Evolutionary conservation across 768 basidiomycete species (phyloP), one percentile per base, ranked within the genome.

Genomic region (Auricularia cornea): DNA sequence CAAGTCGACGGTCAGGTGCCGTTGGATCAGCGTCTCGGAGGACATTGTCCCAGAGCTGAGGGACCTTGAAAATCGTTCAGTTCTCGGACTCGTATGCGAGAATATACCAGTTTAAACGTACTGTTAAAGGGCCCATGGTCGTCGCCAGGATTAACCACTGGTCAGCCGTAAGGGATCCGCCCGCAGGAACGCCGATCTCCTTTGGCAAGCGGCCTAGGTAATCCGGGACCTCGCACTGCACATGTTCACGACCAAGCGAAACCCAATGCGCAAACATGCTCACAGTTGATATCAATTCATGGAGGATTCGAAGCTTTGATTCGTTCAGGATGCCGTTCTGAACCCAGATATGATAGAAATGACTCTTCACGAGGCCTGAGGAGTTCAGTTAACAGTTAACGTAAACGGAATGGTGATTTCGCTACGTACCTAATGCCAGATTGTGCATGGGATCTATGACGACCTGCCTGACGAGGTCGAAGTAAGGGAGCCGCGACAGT

Each of bases 361-460:
- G 44, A 6, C 12, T 48, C 20, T 48, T 48, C 11, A 48, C 44
- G 18, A 48, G 44, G 6, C 44, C 44, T 48, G 23, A n/a, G n/a
- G n/a, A n/a, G n/a, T n/a, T n/a, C n/a, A n/a, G n/a, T n/a, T n/a
- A n/a, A n/a, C n/a, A n/a, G n/a, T n/a, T n/a, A n/a, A n/a, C n/a
- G n/a, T n/a, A n/a, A n/a, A n/a, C n/a, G n/a, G n/a, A n/a, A n/a
- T n/a, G n/a, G n/a, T n/a, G n/a, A n/a, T n/a, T n/a, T n/a, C n/a
- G n/a, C n/a, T 56, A 61, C 66, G 16, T 60, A 70, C 74, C 71
- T 3, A 73, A 68, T 20, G 73, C 70, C 1, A 76, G 59, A 31
- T 73, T 76, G 59, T 76, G 72, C 74, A 76, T 75, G 0, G 71
- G 74, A 63, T 75, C 75, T 5, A 75, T 69, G 2, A 74, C 67